phyloP scores from a whole-genome alignment of 805 yeast genomes.

The Saccharomycodes ludwigii region DNA sequence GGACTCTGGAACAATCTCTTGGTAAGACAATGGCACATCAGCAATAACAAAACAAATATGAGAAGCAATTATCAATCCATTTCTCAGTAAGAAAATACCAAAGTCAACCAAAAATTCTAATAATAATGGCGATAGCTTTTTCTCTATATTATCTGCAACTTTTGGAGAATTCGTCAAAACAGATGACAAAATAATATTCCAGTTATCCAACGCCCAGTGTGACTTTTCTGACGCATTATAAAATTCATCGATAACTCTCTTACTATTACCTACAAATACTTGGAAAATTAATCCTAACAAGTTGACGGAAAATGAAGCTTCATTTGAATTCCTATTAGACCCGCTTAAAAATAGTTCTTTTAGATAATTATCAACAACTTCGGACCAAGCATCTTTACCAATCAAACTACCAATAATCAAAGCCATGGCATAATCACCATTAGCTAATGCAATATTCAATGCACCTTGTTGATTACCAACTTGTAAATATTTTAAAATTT shows the following conservation, averaged over 20 bases:
- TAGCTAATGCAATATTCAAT: slow-evolving; percentile 43
- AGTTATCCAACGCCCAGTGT: slow-evolving; percentile 38
- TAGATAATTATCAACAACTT: slow-evolving; percentile 46
- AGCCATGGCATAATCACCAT: slow-evolving; percentile 69
- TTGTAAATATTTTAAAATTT: slow-evolving; percentile 30
- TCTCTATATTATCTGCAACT: slow-evolving; percentile 4
- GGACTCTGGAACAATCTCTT: slow-evolving; percentile 15
- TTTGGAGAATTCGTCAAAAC: slow-evolving; percentile 23
- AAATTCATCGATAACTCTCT: slow-evolving; percentile 39
- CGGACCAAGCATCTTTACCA: slow-evolving; percentile 48
- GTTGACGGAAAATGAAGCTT: slow-evolving; percentile 22
- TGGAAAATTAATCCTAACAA: slow-evolving; percentile 47
- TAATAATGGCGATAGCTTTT: slow-evolving; percentile 17
- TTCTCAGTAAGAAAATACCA: slow-evolving; percentile 33
- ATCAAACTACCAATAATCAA: slow-evolving; percentile 54
- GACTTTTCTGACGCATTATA: slow-evolving; percentile 27
- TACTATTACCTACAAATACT: slow-evolving; percentile 49
- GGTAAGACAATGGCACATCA: slow-evolving; percentile 30
- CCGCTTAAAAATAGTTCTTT: slow-evolving; percentile 31
- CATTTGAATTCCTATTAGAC: slow-evolving; percentile 27
- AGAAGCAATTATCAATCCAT: slow-evolving; percentile 26
- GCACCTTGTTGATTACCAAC: slow-evolving; percentile 61
- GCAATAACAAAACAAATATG: slow-evolving; percentile 35
- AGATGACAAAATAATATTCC: slow-evolving; percentile 36
- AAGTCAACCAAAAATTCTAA: slow-evolving; percentile 36